Conservation (phyloP, 208 protist genomes). For the Porcisia deanei region DNA sequence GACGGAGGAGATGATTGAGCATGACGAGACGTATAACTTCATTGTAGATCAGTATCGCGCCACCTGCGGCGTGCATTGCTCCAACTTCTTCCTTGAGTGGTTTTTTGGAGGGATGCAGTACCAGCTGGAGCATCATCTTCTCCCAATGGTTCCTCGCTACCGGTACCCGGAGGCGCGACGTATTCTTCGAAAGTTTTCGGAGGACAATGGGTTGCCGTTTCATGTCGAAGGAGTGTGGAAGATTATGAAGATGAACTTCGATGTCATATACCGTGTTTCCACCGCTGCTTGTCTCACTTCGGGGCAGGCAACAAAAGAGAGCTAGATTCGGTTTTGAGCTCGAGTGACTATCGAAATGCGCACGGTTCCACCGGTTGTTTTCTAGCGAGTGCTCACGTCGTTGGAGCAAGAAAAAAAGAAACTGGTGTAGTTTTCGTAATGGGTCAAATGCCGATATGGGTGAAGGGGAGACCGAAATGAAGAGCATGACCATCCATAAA, state of each 20-base stretch:
- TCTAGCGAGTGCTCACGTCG: background rate
- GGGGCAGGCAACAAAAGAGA: conserved; percentile 13
- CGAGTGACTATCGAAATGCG: background rate
- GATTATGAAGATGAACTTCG: conserved; percentile 74
- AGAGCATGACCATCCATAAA: background rate
- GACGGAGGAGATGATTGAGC: conserved; percentile 80
- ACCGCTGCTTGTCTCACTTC: conserved; percentile 22
- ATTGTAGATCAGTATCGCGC: conserved; percentile 77
- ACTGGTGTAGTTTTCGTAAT: background rate
- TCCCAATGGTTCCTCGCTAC: conserved; percentile 71
- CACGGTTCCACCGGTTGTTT: background rate
- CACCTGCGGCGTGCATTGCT: conserved; percentile 71
- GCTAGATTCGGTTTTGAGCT: background rate
- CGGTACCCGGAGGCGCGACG: conserved; percentile 60
- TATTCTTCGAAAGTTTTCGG: conserved; percentile 75
- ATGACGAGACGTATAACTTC: conserved; percentile 75
- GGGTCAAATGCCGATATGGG: background rate
- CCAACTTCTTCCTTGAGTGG: conserved; percentile 75
- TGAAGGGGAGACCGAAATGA: background rate
- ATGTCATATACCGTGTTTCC: conserved; percentile 50
- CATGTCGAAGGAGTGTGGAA: conserved; percentile 62
- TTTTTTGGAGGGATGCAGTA: conserved; percentile 89
- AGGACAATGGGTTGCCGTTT: conserved; percentile 73
- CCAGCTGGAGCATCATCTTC: conserved; percentile 86
- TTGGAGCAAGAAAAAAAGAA: background rate